Percentiles rank a stretch among this genome's conserved stretches.
These are phyloP conservation scores for Taxawa tesnikishii DNA, from an alignment of 2,329 filamentous ascomycete species.

Conservation along the genomic window DNA sequence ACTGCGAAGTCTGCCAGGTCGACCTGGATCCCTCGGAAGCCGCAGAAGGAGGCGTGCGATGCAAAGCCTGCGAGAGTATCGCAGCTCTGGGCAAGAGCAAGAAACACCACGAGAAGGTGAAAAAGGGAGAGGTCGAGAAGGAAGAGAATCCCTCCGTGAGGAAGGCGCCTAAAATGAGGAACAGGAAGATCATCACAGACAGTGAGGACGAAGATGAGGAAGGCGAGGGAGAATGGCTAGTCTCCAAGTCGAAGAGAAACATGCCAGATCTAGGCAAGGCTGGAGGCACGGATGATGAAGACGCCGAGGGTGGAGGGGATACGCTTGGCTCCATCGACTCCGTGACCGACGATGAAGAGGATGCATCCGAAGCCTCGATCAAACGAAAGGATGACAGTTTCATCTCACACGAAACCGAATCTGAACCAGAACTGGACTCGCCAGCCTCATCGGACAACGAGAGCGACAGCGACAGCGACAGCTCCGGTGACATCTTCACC, in stretches of 20 bases:
- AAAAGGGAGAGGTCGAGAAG: conserved; percentile 10
- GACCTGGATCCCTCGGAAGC: conserved; percentile 49
- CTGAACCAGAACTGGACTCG: conserved; percentile 22
- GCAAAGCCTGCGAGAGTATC: conserved; percentile 55
- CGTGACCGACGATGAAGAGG: conserved; percentile 39
- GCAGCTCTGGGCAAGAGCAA: conserved; percentile 16
- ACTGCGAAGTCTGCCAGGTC: conserved; percentile 73
- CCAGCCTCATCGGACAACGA: conserved; percentile 17
- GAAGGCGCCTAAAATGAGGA: conserved; percentile 28
- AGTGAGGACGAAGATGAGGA: conserved; percentile 55
- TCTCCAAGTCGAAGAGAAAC: conserved; percentile 53
- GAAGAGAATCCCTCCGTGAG: conserved; percentile 14
- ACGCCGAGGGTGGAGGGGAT: conserved; percentile 77
- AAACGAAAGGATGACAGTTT: conserved; percentile 42
- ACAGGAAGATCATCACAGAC: conserved; percentile 45
- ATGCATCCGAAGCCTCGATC: conserved; percentile 24
- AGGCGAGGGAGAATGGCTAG: conserved; percentile 65
- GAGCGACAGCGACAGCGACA: conserved; percentile 23
- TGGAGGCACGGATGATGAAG: conserved; percentile 76
- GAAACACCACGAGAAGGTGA: conserved; percentile 14
- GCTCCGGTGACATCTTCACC: conserved; percentile 16
- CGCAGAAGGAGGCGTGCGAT: conserved; percentile 44
- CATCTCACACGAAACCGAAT: conserved; percentile 26
- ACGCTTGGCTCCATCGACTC: conserved; percentile 64
- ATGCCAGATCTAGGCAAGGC: conserved; percentile 46